Percentiles rank a stretch among this genome's conserved stretches.
These are phyloP conservation scores for Gentiana straminea DNA, from an alignment of 257 asterid species.

Conservation along the genomic window DNA sequence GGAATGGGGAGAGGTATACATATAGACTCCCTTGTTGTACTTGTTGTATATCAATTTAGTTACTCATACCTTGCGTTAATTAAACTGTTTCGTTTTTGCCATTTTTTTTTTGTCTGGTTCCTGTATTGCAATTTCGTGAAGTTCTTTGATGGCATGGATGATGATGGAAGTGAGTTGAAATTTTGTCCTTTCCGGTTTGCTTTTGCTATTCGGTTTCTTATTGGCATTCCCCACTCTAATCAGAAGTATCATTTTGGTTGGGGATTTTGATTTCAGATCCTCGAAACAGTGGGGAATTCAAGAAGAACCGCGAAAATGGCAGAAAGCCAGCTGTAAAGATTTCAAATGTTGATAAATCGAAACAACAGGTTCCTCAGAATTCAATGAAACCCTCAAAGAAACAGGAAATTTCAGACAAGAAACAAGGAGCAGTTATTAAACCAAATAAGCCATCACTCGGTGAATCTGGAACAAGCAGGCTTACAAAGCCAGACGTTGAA, in stretches of 20 bases:
- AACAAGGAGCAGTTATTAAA: conserved; percentile 30
- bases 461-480: conserved; percentile 37
- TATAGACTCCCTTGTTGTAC: neutral
- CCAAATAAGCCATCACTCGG: conserved; percentile 29
- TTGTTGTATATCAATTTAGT: neutral
- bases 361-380: neutral
- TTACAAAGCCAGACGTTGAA: conserved; percentile 30
- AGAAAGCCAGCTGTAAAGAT: conserved; percentile 40
- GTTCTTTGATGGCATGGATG: conserved; percentile 98
- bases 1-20: conserved; percentile 67
- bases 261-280: conserved; percentile 63
- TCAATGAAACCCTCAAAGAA: conserved; percentile 12
- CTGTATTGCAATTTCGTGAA: conserved; percentile 18
- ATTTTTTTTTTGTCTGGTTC: conserved; percentile 16
- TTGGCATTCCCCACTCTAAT: conserved; percentile 41
- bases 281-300: conserved; percentile 64
- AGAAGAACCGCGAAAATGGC: conserved; percentile 59
- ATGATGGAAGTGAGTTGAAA: conserved; percentile 89
- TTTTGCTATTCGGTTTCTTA: conserved; percentile 43
- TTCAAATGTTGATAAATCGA: conserved; percentile 19
- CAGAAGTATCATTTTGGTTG: conserved; percentile 23
- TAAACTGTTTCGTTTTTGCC: too few species aligned
- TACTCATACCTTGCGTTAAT: too few species aligned
- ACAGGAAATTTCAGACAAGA: conserved; percentile 8
- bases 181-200: conserved; percentile 17